phyloP scores from a whole-genome alignment of 176 grass and related monocot species.

The Raddia guianensis region DNA sequence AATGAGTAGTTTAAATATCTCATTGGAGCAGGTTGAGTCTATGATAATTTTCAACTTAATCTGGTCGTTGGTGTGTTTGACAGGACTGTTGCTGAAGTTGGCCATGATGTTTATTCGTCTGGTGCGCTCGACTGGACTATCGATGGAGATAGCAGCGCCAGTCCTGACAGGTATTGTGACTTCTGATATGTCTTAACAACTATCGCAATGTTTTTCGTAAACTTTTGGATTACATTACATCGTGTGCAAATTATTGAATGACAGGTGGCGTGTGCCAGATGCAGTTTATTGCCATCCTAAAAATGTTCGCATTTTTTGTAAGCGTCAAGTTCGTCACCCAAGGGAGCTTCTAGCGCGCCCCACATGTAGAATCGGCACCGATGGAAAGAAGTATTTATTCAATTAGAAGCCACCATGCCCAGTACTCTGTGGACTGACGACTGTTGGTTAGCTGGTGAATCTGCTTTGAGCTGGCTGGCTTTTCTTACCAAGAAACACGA shows the following conservation, averaged over 20 bases:
- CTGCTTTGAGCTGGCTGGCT: too few relatives aligned
- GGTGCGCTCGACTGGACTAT: not conserved
- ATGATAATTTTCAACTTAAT: not conserved
- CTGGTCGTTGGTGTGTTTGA: not conserved
- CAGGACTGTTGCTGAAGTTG: conserved; percentile 13
- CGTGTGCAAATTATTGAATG: not conserved
- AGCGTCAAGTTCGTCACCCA: too few relatives aligned
- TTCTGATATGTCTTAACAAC: too few relatives aligned
- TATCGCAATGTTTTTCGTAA: not conserved
- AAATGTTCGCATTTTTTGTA: too few relatives aligned
- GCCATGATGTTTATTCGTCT: not conserved
- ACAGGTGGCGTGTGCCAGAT: not conserved
- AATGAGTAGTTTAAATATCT: not conserved
- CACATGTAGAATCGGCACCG: too few relatives aligned
- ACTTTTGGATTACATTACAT: conserved; percentile 8
- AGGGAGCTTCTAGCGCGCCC: too few relatives aligned
- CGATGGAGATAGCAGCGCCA: not conserved
- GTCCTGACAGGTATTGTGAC: not conserved
- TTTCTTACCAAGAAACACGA: too few relatives aligned
- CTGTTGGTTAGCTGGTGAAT: too few relatives aligned
- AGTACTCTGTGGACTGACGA: too few relatives aligned
- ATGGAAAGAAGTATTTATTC: too few relatives aligned
- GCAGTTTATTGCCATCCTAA: too few relatives aligned
- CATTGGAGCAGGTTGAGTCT: not conserved
- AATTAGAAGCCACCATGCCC: too few relatives aligned